Percentiles rank a stretch among this genome's conserved stretches.
These are phyloP conservation scores for Rutidosis leptorrhynchoides DNA, from an alignment of 129 eudicot genomes.

Conservation along the genomic window DNA sequence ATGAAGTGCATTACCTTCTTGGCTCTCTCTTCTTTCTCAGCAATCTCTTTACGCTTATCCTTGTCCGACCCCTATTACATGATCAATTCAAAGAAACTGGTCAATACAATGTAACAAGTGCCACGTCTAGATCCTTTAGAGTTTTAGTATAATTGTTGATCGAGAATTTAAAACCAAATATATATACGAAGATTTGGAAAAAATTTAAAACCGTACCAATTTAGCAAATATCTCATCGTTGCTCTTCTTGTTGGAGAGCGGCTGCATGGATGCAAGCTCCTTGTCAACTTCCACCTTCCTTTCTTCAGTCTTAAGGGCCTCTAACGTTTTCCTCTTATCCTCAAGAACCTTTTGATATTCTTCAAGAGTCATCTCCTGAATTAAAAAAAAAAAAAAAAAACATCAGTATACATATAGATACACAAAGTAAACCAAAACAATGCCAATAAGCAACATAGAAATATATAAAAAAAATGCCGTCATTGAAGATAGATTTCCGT, in stretches of 20 bases:
- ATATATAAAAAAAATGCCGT: background rate
- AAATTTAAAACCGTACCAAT: no score
- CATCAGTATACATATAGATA: background rate
- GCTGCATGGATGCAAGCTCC: conserved; percentile 82
- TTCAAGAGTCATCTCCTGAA: conserved; percentile 95
- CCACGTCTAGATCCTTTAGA: background rate
- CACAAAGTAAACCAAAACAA: background rate
- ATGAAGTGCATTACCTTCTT: conserved; percentile 58
- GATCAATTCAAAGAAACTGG: background rate
- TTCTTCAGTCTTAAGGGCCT: conserved; percentile 72
- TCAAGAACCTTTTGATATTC: conserved; percentile 89
- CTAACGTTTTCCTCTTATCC: conserved; percentile 79
- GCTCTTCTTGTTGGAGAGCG: conserved; percentile 75
- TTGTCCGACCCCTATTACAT: conserved; percentile 67
- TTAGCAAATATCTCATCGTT: conserved; percentile 62
- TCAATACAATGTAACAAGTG: background rate
- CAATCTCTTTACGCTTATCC: conserved; percentile 77
- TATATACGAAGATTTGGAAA: no score
- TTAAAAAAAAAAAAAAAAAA: no score
- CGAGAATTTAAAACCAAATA: background rate
- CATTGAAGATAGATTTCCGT: background rate
- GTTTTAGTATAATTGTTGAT: no score
- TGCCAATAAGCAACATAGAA: background rate
- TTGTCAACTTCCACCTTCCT: conserved; percentile 80
- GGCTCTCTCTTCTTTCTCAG: conserved; percentile 86